Base-by-base conservation (phyloP, 306 rosid genomes). In the Coriaria nepalensis region DNA sequence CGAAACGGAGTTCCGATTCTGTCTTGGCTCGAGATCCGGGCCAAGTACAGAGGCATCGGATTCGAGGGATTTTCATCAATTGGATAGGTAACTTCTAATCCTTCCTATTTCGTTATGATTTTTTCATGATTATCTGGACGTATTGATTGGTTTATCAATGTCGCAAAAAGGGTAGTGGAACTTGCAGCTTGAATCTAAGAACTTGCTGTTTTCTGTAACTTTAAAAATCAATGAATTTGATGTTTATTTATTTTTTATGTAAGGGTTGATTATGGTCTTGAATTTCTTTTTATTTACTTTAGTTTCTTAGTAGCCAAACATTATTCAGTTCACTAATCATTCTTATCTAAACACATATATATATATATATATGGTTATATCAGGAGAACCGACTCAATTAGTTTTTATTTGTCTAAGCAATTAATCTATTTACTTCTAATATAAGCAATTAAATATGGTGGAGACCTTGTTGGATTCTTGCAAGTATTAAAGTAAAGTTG, bases 11-110 rank as follows among this genome's bases (percentile, higher is more conserved):
- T 56, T 45, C 68, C 51, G 60, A 34, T 29, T 55, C 79, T 73
- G 87, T 76, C 87, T 82, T 82, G 93, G 93, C 93, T 82, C 93
- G 93, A 82, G 87, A 79, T 82, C 87, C 82, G 84, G 75, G 93
- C 93, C 87, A 82, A 79, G 93, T 53, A 63, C 87, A 68, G 84
- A 63, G 47, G 72, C 52, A 59, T 67, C 73, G 9, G 60, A 36
- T 72, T 74, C 63, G 38, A 65, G 58, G 29, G 1, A 20, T 67
- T 67, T 35, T 46, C 61, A 37, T 44, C 45, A 7, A 4, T 0
- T 20, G 0, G 49, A 33, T 61, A 64, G 81, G 93, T 82, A 35
- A 0, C 40, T 29, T 6, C n/a, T n/a, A n/a, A n/a, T n/a, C 33
- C 53, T 39, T 15, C 61, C 0, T 55, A 40, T 61, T 35, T 50